Base-by-base conservation (phyloP, 305 asterid species). In the Solanum hybrid region DNA sequence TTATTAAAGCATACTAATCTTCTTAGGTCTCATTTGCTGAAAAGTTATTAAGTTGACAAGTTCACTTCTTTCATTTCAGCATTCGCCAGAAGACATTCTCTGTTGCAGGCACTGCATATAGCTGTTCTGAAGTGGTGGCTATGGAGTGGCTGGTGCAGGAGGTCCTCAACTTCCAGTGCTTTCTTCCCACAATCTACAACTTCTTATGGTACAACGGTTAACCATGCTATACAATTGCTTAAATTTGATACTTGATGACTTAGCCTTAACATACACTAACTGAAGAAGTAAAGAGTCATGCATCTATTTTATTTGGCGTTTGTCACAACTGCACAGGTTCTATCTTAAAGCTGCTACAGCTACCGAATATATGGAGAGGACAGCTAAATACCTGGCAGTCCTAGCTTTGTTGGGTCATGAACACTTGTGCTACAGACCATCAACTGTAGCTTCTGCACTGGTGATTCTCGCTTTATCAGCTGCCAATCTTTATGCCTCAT, bases 121-220 rank as follows among this genome's bases (percentile, higher is more conserved):
- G 92, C 90, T 93, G 98, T 89, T 89, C 91, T 89, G 99, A 96
- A 93, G 98, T 96, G 92, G 99, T 97, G 92, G 99, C 98, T 32
- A 96, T 96, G 99, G 99, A 97, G 96, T 97, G 99, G 99, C 92
- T 97, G 93, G 97, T 96, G 89, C 99, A 93, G 93, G 98, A 96
- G 90, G 96, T 97, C 92, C 96, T 97, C 68, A 93, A 94, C 91
- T 97, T 95, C 95, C 93, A 94, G 91, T 97, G 99, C 93, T 94
- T 89, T 95, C 95, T 95, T 81, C 99, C 99, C 82, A 95, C 98
- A 82, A 87, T 93, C 85, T 95, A 96, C 93, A 97, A 94, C 94
- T 97, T 96, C 93, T 90, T 97, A 88, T 95, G 99, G 99, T 97
- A 95, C 73, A 81, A 65, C 45, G 68, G 80, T 85, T 75, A 84